A percentile compares a stretch with the other conserved stretches of the same genome.
These are phyloP conservation scores for Plasmodium yoelii DNA, from an alignment of 169 alveolate genomes.

Conservation along the genomic window DNA sequence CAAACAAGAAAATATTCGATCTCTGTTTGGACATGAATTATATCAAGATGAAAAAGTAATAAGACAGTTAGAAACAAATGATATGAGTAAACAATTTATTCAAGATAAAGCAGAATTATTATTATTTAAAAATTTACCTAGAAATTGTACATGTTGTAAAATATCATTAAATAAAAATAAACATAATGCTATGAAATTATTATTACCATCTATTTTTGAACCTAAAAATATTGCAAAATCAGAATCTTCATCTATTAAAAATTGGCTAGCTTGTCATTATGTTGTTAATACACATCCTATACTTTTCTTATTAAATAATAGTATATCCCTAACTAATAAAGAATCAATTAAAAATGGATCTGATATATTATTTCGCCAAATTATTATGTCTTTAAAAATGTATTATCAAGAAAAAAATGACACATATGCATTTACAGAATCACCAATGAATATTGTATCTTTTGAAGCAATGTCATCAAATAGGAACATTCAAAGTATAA, in stretches of 20 bases:
- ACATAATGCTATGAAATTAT: constrained; percentile 70
- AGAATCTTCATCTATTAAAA: constrained; percentile 76
- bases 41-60: constrained; percentile 65
- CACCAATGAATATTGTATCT: constrained; percentile 44
- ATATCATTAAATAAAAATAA: constrained; percentile 55
- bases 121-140: constrained; percentile 72
- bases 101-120: constrained; percentile 75
- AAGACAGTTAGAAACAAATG: constrained; percentile 56
- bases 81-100: constrained; percentile 29
- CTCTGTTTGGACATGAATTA: constrained; percentile 60
- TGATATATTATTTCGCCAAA: constrained; percentile 82
- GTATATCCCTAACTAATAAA: constrained; percentile 80
- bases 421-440: constrained; percentile 58
- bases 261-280: constrained; percentile 86
- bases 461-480: constrained; percentile 20
- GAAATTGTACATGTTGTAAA: constrained; percentile 75
- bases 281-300: constrained; percentile 85
- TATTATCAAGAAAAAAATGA: constrained; percentile 70
- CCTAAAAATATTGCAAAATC: constrained; percentile 78
- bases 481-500: constrained; percentile 14
- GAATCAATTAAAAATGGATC: constrained; percentile 79
- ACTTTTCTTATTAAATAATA: constrained; percentile 79
- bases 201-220: constrained; percentile 74
- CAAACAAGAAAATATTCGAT: constrained; percentile 54
- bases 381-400: constrained; percentile 81